Base-by-base conservation (phyloP, 805 yeast genomes). In the Nakazawaea ishiwadae region DNA sequence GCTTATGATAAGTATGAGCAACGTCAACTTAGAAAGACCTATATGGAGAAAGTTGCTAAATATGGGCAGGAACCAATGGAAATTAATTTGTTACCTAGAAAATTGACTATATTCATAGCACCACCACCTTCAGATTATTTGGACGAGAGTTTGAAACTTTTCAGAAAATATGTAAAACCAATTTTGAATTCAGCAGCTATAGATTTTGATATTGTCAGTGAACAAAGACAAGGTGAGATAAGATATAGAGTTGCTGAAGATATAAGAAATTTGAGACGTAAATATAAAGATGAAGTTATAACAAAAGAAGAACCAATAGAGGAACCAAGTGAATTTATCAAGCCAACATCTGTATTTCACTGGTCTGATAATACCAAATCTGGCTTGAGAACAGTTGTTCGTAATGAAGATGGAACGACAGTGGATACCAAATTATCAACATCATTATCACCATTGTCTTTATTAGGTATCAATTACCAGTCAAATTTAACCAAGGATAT, bases 91-190 rank as follows among this genome's bases (percentile, higher is more conserved):
- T 52, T 73, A 16, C 87, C 96, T 2, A 72, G 99, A 45, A 85
- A 81, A 51, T 66, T 93, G 35, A 78, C 85, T 1, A 79, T 93
- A 1, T 90, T 81, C 58, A 74, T 90, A 43, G 95, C 96, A 0
- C 99, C 99, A n/a, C 97, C 98, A 7, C 98, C 99, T 16, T 85
- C 86, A 53, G 97, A 91, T 58, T 86, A 78, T 51, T 63, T 91
- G 37, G 93, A 81, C 31, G 82, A 79, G 43, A 78, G 91, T 9
- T 55, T 84, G 60, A 75, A 73, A 46, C 74, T 85, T 40, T 87
- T 90, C 69, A 75, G 87, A 49, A 77, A 81, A 40, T 89, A 76
- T 55, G 73, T 88, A 49, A 91, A 91, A 63, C 99, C 99, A 1
- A 71, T 90, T 2, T 65, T 91, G 50, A 85, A 83, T 49, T 73